Evolutionary conservation across 768 basidiomycete genomes (phyloP), one percentile per base, ranked within the genome.

Genomic region (Coprinopsis cinerea): DNA sequence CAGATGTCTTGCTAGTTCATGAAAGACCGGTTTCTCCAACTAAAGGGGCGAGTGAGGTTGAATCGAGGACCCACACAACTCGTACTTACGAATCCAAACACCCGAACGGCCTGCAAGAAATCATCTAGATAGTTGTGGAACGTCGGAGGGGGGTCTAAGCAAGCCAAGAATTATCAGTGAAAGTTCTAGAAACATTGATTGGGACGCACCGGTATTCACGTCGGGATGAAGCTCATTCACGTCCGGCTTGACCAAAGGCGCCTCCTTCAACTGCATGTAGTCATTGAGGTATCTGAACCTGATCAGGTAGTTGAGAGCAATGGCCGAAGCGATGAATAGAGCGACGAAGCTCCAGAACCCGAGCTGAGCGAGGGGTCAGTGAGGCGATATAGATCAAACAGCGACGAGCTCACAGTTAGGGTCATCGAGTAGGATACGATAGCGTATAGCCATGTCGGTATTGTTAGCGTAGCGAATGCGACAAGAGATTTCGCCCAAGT

Each of bases 71-170:
- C 42, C 41, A 11, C 15, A 20, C 27, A 45, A 27, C 13, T 26
- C 10, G 24, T 15, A 71, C 77, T 64, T 53, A 93, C 76, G 63
- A 98, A 98, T 17, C 96, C 96, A 59, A 99, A 99, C 9, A 99
- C 90, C 41, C 94, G 81, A 49, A 99, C 90, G 10, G 96, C 96
- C 57, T 94, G 87, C 48, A 98, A 67, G 63, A 99, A 98, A 61
- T 99, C 96, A 63, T 98, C 95, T 23, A 98, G 76, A 59, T 98
- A 98, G 59, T 95, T 94, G 64, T 95, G 93, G 63, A 97, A 93
- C 1, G 87, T 77, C 11, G 87, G 79, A 0, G 81, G 79, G 13
- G 82, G 73, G 47, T 87, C 83, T 59, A 41, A 49, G 45, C 32
- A 22, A 30, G 18, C 6, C 14, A 26, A 46, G 15, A 36, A 18